Evolutionary conservation across 2,329 filamentous ascomycete species (phyloP).

Genomic region (Allantophomopsis lycopodina): DNA sequence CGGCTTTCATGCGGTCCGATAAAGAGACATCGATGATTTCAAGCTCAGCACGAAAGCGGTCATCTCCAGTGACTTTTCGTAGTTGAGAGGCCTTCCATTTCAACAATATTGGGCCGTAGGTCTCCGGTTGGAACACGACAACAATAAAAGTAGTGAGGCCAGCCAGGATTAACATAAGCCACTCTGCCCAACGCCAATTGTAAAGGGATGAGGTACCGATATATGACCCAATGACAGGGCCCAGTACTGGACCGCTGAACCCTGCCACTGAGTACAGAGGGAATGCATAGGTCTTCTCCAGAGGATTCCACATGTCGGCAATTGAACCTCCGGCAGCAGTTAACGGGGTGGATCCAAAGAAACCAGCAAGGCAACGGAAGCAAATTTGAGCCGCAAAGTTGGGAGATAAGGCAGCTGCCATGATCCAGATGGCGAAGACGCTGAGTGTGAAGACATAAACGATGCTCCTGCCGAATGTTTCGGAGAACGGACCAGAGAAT

Average conservation of each 20-base stretch:
- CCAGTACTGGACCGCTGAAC: slow-evolving; percentile 12
- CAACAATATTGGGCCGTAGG: slow-evolving; percentile 16
- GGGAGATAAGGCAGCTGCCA: slow-evolving; percentile 26
- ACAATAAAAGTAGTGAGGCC: slow-evolving; percentile 8
- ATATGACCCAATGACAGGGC: slow-evolving; percentile 4
- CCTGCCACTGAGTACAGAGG: slow-evolving; percentile 12
- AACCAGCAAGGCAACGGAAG: slow-evolving; percentile 30
- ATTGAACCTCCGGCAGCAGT: slow-evolving; percentile 24
- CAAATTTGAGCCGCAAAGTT: slow-evolving; percentile 26
- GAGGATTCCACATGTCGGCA: slow-evolving; percentile 21
- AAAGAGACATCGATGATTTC: slow-evolving; percentile 9
- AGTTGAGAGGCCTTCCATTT: slow-evolving; percentile 14
- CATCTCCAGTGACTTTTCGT: slow-evolving; percentile 13
- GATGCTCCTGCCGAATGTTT: slow-evolving; percentile 25
- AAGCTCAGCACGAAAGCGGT: slow-evolving; percentile 10
- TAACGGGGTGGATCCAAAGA: slow-evolving; percentile 26
- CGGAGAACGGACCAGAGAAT: slow-evolving; percentile 23
- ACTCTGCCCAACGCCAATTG: slow-evolving; percentile 21
- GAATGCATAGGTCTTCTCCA: slow-evolving; percentile 15
- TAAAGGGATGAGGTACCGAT: slow-evolving; percentile 1
- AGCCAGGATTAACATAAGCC: slow-evolving; percentile 19
- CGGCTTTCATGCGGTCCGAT: slow-evolving; percentile 5
- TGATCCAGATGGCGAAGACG: slow-evolving; percentile 25
- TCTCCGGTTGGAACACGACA: slow-evolving; percentile 16
- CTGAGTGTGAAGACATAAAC: slow-evolving; percentile 25